Percentiles rank a stretch among this genome's conserved stretches.
Conservation (phyloP, 495 filamentous ascomycete species). For the Penicillium psychrofluorescens region DNA sequence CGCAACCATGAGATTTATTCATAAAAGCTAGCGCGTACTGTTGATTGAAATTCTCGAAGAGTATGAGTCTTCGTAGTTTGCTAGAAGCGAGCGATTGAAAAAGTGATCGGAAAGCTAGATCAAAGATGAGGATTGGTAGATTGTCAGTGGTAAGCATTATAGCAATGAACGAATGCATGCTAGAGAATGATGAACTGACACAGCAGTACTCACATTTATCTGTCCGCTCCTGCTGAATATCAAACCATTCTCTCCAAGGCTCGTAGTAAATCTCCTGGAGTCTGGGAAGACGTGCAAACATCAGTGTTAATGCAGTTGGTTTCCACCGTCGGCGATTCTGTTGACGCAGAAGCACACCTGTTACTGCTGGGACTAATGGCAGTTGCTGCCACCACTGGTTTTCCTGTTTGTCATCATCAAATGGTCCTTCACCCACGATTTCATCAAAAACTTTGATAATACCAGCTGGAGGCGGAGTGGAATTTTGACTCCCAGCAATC, state of each 20-base stretch:
- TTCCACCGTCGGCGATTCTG: conserved; percentile 8
- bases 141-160: not conserved
- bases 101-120: conserved; percentile 1
- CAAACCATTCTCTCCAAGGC: conserved; percentile 2
- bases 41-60: no score
- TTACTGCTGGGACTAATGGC: conserved; percentile 7
- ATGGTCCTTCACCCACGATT: not conserved
- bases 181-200: not conserved
- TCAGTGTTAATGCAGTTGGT: conserved; percentile 1
- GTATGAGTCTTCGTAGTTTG: no score
- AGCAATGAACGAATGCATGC: not conserved
- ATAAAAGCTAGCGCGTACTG: no score
- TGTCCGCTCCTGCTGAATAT: not conserved
- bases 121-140: no score
- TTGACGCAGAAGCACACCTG: conserved; percentile 9
- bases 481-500: no score
- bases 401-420: conserved; percentile 3
- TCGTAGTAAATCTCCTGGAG: conserved; percentile 1
- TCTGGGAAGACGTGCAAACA: not conserved
- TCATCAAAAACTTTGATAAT: no score
- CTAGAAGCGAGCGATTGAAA: not conserved
- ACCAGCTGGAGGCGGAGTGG: no score
- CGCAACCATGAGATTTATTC: no score
- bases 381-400: conserved; percentile 11
- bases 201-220: not conserved